Evolutionary conservation across 176 grass and related monocot species (phyloP).

Genomic region (Chrysopogon serrulatus): DNA sequence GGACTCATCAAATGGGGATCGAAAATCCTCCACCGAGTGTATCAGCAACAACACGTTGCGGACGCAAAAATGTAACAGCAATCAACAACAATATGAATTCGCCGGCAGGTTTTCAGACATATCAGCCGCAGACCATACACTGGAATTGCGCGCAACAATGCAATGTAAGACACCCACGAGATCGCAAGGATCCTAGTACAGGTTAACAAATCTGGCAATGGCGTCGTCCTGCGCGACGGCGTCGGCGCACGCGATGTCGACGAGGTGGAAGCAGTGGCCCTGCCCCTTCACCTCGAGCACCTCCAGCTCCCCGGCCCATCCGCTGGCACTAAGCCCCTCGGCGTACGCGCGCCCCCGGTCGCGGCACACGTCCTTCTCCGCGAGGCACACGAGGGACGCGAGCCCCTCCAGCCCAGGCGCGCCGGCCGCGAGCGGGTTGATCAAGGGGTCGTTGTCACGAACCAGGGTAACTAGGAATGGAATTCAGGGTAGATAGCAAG

Average conservation of each 20-base stretch:
- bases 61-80: background rate
- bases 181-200: background rate
- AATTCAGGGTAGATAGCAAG: no score
- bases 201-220: conserved; percentile 44
- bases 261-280: conserved; percentile 46
- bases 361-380: conserved; percentile 40
- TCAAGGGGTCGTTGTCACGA: no score
- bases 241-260: conserved; percentile 31
- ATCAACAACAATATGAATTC: background rate
- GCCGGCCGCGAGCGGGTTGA: conserved; percentile 41
- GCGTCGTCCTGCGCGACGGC: conserved; percentile 39
- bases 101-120: background rate
- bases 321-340: conserved; percentile 30
- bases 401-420: conserved; percentile 34
- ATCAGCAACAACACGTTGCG: background rate
- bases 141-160: background rate
- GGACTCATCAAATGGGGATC: background rate
- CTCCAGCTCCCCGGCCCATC: conserved; percentile 44
- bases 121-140: background rate
- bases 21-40: background rate
- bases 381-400: conserved; percentile 47
- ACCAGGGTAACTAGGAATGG: no score
- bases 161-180: background rate
- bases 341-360: conserved; percentile 45
- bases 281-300: conserved; percentile 35